These are phyloP conservation scores for Hanseniaspora lindneri DNA, from an alignment of 805 yeast genomes.

Conservation along the genomic window DNA sequence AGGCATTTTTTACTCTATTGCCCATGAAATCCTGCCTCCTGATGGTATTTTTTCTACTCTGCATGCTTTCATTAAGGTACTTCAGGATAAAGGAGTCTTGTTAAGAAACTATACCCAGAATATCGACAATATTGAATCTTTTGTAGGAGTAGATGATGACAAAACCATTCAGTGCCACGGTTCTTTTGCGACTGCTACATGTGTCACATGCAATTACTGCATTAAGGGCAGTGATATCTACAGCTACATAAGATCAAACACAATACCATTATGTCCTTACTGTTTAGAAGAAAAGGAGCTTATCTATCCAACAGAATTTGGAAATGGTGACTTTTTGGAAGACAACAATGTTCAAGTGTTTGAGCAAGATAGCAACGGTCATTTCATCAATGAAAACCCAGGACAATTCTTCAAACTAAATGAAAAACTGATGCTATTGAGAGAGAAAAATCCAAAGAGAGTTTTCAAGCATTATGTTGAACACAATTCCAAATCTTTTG, in stretches of 20 bases:
- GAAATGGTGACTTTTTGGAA: constrained; percentile 21
- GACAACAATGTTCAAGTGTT: too few species aligned
- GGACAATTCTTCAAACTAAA: constrained; percentile 14
- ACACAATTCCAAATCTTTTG: constrained; percentile 41
- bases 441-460: not conserved
- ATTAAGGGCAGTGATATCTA: constrained; percentile 57
- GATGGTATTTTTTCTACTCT: constrained; percentile 55
- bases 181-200: constrained; percentile 77
- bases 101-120: constrained; percentile 82
- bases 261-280: constrained; percentile 60
- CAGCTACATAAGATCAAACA: constrained; percentile 44
- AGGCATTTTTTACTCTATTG: constrained; percentile 69
- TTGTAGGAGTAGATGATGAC: constrained; percentile 58
- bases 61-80: constrained; percentile 62
- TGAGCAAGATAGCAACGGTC: too few species aligned
- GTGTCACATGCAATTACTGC: constrained; percentile 59
- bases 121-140: constrained; percentile 75
- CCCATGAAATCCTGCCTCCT: constrained; percentile 74
- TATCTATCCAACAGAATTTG: constrained; percentile 23
- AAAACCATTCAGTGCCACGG: constrained; percentile 85
- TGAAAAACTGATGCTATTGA: constrained; percentile 1
- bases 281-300: constrained; percentile 40
- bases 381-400: constrained; percentile 10
- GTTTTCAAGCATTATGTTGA: constrained; percentile 4
- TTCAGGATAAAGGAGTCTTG: constrained; percentile 66